Evolutionary conservation across 805 yeast species (phyloP).

Genomic region (Nakazawaea populi): DNA sequence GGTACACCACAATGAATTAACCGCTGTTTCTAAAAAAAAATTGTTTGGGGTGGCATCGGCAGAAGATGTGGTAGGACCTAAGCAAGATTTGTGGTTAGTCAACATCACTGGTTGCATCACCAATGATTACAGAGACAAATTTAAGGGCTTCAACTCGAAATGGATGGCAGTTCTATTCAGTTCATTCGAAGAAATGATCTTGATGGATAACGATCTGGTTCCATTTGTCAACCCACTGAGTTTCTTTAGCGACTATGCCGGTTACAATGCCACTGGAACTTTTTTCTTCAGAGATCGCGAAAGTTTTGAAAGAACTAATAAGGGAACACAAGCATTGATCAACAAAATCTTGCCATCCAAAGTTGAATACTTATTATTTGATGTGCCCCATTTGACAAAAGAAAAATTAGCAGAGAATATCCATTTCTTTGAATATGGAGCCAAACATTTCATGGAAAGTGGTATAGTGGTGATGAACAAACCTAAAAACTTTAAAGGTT

Average conservation of each 20-base stretch:
- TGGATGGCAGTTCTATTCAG: conserved; percentile 53
- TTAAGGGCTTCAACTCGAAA: conserved; percentile 32
- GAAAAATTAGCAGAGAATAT: conserved; percentile 21
- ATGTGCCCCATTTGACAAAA: conserved; percentile 28
- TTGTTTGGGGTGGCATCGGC: conserved; percentile 31
- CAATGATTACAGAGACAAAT: conserved; percentile 18
- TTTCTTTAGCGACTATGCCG: conserved; percentile 28
- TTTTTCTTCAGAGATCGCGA: conserved; percentile 47
- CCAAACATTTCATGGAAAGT: conserved; percentile 42
- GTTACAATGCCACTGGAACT: conserved; percentile 31
- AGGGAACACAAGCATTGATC: conserved; percentile 37
- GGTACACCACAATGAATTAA: conserved; percentile 35
- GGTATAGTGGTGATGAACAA: conserved; percentile 44
- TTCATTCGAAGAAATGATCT: conserved; percentile 48
- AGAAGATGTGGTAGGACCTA: conserved; percentile 20
- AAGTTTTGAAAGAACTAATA: conserved; percentile 19
- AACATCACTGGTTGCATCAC: conserved; percentile 24
- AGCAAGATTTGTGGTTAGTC: conserved; percentile 25
- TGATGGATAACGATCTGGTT: conserved; percentile 50
- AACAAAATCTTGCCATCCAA: conserved; percentile 38
- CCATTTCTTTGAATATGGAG: conserved; percentile 35
- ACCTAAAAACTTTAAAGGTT: conserved; percentile 41
- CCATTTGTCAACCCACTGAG: conserved; percentile 29
- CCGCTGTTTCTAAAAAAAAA: conserved; percentile 23
- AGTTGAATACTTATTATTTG: conserved; percentile 32